A percentile compares a stretch with the other conserved stretches of the same genome.
These are phyloP conservation scores for Caryopteris hybrid DNA, from an alignment of 305 asterid species.

Conservation along the genomic window DNA sequence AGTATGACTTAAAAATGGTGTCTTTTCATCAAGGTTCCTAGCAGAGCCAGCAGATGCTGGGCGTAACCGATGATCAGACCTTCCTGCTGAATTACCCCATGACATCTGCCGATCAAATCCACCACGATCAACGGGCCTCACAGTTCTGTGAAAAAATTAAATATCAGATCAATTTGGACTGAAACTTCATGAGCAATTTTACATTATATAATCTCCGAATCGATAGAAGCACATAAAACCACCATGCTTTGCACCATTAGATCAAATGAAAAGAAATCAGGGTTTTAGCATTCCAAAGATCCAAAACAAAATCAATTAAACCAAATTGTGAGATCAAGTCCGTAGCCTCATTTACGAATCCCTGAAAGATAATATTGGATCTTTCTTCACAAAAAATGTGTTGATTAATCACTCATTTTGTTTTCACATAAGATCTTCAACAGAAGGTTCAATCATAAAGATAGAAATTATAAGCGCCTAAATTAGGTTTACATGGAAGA, in stretches of 20 bases:
- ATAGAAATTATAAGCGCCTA: neutral
- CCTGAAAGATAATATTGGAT: neutral
- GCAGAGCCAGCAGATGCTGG: conserved; percentile 81
- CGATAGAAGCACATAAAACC: neutral
- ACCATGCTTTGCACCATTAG: conserved; percentile 8
- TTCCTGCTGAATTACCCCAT: conserved; percentile 66
- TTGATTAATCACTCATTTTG: neutral
- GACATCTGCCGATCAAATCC: conserved; percentile 58
- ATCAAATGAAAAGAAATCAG: neutral
- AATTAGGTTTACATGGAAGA: neutral
- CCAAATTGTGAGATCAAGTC: conserved; percentile 22
- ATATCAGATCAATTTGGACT: neutral
- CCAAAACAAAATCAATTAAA: neutral
- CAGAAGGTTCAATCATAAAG: neutral
- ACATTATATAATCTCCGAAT: neutral
- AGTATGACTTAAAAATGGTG: conserved; percentile 50
- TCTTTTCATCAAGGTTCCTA: conserved; percentile 63
- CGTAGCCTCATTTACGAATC: conserved; percentile 2
- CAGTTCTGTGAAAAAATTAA: conserved; percentile 41
- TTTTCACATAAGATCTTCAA: neutral
- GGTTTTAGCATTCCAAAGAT: conserved; percentile 20
- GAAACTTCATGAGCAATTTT: neutral
- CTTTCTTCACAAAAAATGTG: neutral
- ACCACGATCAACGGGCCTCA: conserved; percentile 60
- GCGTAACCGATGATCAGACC: conserved; percentile 60